Evolutionary conservation across 352 stramenopile species (phyloP).

Genomic region (Pythium oligandrum): DNA sequence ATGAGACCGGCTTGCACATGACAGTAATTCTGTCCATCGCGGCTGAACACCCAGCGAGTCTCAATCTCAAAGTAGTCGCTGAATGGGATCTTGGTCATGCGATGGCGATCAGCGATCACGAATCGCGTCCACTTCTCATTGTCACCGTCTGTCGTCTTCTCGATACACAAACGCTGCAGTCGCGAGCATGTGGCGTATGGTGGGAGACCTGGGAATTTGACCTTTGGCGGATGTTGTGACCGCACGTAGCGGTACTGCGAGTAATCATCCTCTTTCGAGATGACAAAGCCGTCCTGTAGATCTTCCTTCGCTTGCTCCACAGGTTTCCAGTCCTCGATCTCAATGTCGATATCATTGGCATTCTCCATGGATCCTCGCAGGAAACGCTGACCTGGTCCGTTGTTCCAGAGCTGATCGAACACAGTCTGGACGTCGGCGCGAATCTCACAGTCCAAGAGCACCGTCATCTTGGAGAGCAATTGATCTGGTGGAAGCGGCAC

Average conservation of each 20-base stretch:
- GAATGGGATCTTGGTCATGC: slow-evolving; percentile 76
- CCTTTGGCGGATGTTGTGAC: slow-evolving; percentile 32
- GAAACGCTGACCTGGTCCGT: slow-evolving; percentile 51
- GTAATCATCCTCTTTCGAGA: slow-evolving; percentile 29
- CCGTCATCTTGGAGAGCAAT: slow-evolving; percentile 52
- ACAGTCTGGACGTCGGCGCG: slow-evolving; percentile 51
- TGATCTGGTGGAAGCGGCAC: slow-evolving; percentile 48
- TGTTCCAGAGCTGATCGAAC: slow-evolving; percentile 67
- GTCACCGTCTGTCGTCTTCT: slow-evolving; percentile 10
- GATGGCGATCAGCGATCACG: slow-evolving; percentile 54
- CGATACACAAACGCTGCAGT: slow-evolving; percentile 23
- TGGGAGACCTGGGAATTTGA: slow-evolving; percentile 33
- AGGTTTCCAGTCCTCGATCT: slow-evolving; percentile 47
- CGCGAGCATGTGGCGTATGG: slow-evolving; percentile 25
- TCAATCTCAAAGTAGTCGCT: slow-evolving; percentile 84
- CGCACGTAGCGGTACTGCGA: slow-evolving; percentile 23
- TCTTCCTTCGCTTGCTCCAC: slow-evolving; percentile 21
- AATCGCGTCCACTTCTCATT: slow-evolving; percentile 32
- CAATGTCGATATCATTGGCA: slow-evolving; percentile 66
- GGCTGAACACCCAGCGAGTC: slow-evolving; percentile 70
- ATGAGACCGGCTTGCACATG: slow-evolving; percentile 65
- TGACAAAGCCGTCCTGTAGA: slow-evolving; percentile 13
- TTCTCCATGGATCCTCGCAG: slow-evolving; percentile 41
- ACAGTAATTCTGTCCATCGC: slow-evolving; percentile 70
- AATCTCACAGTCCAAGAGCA: slow-evolving; percentile 67